Percentiles rank a stretch among this genome's conserved stretches.
phyloP scores from a whole-genome alignment of 2,329 filamentous ascomycete species.

The Ascochyta lentis region DNA sequence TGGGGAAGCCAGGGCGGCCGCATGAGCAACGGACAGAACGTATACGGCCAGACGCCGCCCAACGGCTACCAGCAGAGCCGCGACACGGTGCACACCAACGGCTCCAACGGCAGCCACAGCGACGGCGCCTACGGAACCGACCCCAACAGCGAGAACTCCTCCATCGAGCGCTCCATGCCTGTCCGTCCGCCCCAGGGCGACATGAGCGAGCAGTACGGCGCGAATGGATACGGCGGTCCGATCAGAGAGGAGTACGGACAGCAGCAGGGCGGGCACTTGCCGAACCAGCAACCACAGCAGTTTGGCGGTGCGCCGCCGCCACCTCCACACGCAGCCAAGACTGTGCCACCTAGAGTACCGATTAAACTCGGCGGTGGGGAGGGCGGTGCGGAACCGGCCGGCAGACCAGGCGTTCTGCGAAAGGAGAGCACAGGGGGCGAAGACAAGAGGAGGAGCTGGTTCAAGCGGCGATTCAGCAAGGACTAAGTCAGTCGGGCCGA shows the following conservation, averaged over 20 bases:
- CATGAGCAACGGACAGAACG: slow-evolving; percentile 46
- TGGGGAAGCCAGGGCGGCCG: slow-evolving; percentile 37
- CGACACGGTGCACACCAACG: slow-evolving; percentile 83
- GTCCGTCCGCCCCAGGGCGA: slow-evolving; percentile 47
- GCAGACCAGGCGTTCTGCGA: slow-evolving; percentile 27
- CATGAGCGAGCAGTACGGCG: slow-evolving; percentile 63
- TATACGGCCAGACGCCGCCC: slow-evolving; percentile 42
- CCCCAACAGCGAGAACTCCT: slow-evolving; percentile 93
- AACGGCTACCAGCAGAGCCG: slow-evolving; percentile 77
- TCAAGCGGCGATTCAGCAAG: slow-evolving; percentile 81
- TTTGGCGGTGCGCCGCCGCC: slow-evolving; percentile 22
- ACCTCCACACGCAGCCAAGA: slow-evolving; percentile 25
- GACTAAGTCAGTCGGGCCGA: slow-evolving; percentile 38
- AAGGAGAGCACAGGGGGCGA: slow-evolving; percentile 32
- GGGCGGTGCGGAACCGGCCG: slow-evolving; percentile 18
- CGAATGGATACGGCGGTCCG: slow-evolving; percentile 56
- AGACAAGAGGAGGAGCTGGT: slow-evolving; percentile 86
- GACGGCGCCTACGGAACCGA: slow-evolving; percentile 81
- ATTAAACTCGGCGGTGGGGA: slow-evolving; percentile 34
- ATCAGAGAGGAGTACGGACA: slow-evolving; percentile 51
- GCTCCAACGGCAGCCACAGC: slow-evolving; percentile 72
- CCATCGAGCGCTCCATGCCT: slow-evolving; percentile 73
- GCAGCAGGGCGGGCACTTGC: slow-evolving; percentile 27
- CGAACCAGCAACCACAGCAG: slow-evolving; percentile 25
- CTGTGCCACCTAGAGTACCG: slow-evolving; percentile 23